Percentiles rank a stretch among this genome's conserved stretches.
Conservation (phyloP, 305 asterid species). For the Fraxinus velutina region DNA sequence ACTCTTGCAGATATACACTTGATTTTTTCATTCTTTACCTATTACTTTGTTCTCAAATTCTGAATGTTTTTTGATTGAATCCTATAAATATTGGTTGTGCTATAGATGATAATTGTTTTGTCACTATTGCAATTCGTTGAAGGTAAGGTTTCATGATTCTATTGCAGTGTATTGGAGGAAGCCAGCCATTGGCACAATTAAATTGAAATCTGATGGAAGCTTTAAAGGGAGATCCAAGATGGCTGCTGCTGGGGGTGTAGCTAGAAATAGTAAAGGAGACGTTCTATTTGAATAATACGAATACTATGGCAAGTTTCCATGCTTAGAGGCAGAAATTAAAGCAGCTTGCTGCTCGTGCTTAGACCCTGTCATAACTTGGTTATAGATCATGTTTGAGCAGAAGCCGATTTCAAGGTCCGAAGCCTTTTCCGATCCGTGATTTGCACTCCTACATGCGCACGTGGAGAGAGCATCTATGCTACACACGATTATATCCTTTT, state of each 20-base stretch:
- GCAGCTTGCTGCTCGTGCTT: background rate
- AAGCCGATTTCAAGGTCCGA: background rate
- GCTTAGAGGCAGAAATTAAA: background rate
- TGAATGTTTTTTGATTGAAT: background rate
- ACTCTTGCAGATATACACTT: background rate
- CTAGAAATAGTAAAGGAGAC: background rate
- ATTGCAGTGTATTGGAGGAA: background rate
- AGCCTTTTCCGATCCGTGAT: no score
- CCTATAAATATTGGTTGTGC: background rate
- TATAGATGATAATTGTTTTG: background rate
- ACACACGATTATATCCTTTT: no score
- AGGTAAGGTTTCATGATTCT: background rate
- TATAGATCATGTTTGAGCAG: background rate
- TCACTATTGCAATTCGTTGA: background rate
- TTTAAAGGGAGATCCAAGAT: background rate
- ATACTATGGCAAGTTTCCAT: background rate
- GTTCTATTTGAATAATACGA: background rate
- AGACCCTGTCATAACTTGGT: background rate
- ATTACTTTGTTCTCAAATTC: background rate
- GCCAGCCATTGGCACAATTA: background rate
- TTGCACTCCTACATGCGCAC: no score
- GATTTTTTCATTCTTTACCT: background rate
- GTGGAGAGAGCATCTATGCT: no score
- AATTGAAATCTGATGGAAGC: background rate
- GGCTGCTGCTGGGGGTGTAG: background rate